These are phyloP conservation scores for Wickerhamiella azymoides DNA, from an alignment of 805 yeast genomes.

Conservation along the genomic window DNA sequence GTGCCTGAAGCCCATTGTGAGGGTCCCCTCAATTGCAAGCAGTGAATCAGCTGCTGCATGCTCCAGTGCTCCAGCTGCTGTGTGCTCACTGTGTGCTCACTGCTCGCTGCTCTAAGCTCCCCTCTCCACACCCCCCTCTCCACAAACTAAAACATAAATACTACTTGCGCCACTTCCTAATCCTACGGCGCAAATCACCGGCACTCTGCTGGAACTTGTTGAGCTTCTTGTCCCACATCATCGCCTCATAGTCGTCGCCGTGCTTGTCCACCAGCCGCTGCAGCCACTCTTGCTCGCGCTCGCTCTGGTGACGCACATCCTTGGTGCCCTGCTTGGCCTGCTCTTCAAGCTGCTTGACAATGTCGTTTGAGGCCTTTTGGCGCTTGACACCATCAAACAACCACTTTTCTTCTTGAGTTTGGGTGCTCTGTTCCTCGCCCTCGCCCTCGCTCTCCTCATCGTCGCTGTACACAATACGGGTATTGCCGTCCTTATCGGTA, in stretches of 20 bases:
- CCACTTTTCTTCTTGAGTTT: slow-evolving; percentile 49
- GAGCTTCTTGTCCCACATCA: slow-evolving; percentile 84
- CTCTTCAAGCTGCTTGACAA: slow-evolving; percentile 56
- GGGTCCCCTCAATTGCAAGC: too few species aligned
- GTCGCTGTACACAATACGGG: slow-evolving; percentile 23
- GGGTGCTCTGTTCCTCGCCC: slow-evolving; percentile 37
- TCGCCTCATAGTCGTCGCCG: slow-evolving; percentile 76
- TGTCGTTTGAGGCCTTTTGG: slow-evolving; percentile 31
- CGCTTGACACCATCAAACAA: slow-evolving; percentile 42
- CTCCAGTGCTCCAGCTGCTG: too few species aligned
- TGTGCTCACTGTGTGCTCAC: too few species aligned
- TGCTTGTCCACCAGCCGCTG: slow-evolving; percentile 50
- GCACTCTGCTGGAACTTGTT: slow-evolving; percentile 71
- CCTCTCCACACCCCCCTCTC: too few species aligned
- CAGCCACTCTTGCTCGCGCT: slow-evolving; percentile 66
- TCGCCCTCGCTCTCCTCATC: slow-evolving; percentile 44
- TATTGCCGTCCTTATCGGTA: slow-evolving; percentile 18
- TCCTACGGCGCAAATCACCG: slow-evolving; percentile 67
- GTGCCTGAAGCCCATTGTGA: too few species aligned
- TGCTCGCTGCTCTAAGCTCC: too few species aligned
- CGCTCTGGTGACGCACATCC: slow-evolving; percentile 35
- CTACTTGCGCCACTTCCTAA: slow-evolving; percentile 50
- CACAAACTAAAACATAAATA: not conserved
- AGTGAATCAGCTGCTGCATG: too few species aligned
- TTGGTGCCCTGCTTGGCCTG: slow-evolving; percentile 33